Evolutionary conservation across 2,329 filamentous ascomycete genomes (phyloP), one percentile per base, ranked within the genome.

Genomic region (Aquanectria penicillioides): DNA sequence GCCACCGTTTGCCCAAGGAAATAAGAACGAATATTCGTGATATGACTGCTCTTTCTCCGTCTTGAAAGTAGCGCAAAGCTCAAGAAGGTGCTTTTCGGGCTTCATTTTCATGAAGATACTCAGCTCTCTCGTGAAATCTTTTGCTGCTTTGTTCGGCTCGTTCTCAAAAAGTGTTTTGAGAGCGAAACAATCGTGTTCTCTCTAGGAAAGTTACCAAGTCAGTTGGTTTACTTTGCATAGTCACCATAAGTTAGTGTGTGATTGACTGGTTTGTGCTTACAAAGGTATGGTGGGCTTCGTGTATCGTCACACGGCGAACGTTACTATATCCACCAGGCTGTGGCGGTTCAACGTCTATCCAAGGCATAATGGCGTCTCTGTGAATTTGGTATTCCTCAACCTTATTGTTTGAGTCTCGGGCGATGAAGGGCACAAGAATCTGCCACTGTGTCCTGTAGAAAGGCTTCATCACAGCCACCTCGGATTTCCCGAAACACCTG

Each of bases 1-100:
- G 2, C 57, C 50, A 7, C 57, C 57, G 6, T 57, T 48, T 2
- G 61, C 61, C 61, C 57, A 63, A 6, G 61, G 61, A 33, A 63
- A 63, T n/a, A 63, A 47, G 17, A 63, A 44, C 2, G 40, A 49
- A 28, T 53, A 63, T 23, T 49, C 36, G 5, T 23, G 17, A 11
- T 28, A 20, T 2, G 15, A 23, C 10, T 44, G 29, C 11, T 36
- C 15, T 3, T 37, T 23, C 13, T 44, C 51, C 2, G 47, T 9
- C 13, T 25, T 44, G 26, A 59, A 59, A 9, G 43, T 51, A 20
- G 57, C 57, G 18, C 37, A 59, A 2, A 59, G 44, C 11, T 59
- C 50, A 8, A 59, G 25, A 2, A 59, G 23, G 20, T 59, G 57
- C 4, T 38, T 46, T 10, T 47, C 28, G 13, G 29, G 40, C 13